A percentile compares a stretch with the other conserved stretches of the same genome.
phyloP scores from a whole-genome alignment of 805 yeast genomes.

The Gaillardinia entomophila region DNA sequence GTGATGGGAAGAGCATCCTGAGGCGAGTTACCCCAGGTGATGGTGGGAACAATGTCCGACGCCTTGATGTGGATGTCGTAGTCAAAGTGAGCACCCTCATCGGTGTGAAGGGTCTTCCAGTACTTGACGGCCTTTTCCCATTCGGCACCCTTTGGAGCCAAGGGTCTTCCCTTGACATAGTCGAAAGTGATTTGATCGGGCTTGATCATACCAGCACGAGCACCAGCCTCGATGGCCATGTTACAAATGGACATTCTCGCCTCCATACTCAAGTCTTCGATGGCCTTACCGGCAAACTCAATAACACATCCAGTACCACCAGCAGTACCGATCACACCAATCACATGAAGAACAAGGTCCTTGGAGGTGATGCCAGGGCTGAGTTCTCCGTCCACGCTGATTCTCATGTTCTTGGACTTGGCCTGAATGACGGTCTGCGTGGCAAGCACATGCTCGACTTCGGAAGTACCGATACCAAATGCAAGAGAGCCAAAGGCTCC shows the following conservation, averaged over 20 bases:
- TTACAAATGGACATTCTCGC: slow-evolving; percentile 99
- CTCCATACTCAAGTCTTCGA: slow-evolving; percentile 86
- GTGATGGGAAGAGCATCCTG: slow-evolving; percentile 97
- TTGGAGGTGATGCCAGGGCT: slow-evolving; percentile 90
- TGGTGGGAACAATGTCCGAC: slow-evolving; percentile 85
- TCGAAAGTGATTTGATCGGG: slow-evolving; percentile 89
- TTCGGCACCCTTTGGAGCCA: slow-evolving; percentile 89
- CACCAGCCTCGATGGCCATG: slow-evolving; percentile 99
- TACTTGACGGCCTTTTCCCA: slow-evolving; percentile 92
- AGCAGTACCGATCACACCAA: slow-evolving; percentile 96
- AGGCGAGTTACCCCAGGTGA: slow-evolving; percentile 99
- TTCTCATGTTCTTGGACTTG: slow-evolving; percentile 94
- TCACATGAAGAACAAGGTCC: slow-evolving; percentile 90
- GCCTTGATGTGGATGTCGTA: slow-evolving; percentile 76
- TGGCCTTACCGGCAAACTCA: slow-evolving; percentile 95
- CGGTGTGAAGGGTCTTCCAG: slow-evolving; percentile 86
- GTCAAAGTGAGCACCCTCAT: slow-evolving; percentile 87
- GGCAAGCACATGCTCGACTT: slow-evolving; percentile 97
- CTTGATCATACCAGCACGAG: slow-evolving; percentile 98
- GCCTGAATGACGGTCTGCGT: slow-evolving; percentile 94
- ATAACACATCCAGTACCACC: slow-evolving; percentile 98
- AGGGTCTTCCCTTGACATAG: slow-evolving; percentile 88
- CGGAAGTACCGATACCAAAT: slow-evolving; percentile 98
- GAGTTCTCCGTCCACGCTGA: slow-evolving; percentile 77
- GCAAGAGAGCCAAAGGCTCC: slow-evolving; percentile 98